Evolutionary conservation across 208 protist species (phyloP).

Genomic region (Leishmania guyanensis): DNA sequence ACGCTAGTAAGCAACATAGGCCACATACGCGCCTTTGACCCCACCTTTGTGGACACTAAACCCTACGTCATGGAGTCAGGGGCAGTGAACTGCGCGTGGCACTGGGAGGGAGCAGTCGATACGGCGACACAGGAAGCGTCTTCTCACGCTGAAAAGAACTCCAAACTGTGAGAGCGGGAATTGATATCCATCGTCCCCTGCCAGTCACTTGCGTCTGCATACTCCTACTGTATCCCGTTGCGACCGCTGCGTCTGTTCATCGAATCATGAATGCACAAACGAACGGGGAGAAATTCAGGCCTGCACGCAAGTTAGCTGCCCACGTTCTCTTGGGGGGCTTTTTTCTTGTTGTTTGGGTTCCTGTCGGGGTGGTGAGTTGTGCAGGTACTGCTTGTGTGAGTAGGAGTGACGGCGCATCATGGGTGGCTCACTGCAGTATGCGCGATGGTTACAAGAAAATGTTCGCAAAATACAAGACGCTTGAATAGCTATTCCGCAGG

Average conservation of each 20-base stretch:
- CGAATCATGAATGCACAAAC: not conserved
- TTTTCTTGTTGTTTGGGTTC: not conserved
- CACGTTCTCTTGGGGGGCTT: no score
- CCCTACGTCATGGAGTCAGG: slow-evolving; percentile 73
- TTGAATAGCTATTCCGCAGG: not conserved
- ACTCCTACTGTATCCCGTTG: not conserved
- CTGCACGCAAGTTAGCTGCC: not conserved
- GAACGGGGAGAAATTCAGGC: not conserved
- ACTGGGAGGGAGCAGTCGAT: slow-evolving; percentile 36
- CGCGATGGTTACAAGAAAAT: not conserved
- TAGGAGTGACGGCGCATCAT: not conserved
- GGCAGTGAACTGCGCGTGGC: slow-evolving; percentile 78
- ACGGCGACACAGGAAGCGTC: not conserved
- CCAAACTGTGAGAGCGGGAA: not conserved
- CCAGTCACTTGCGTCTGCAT: not conserved
- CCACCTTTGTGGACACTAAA: slow-evolving; percentile 49
- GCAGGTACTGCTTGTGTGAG: not conserved
- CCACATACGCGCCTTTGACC: slow-evolving; percentile 71
- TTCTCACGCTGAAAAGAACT: not conserved
- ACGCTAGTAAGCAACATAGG: slow-evolving; percentile 65
- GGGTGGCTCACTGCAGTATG: not conserved
- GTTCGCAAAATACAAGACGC: not conserved
- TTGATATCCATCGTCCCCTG: not conserved
- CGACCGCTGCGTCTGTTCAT: not conserved
- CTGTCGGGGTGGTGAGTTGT: not conserved